A percentile compares a stretch with the other conserved stretches of the same genome.
Evolutionary conservation across 257 asterid species (phyloP).

Genomic region (Fraxinus americana): DNA sequence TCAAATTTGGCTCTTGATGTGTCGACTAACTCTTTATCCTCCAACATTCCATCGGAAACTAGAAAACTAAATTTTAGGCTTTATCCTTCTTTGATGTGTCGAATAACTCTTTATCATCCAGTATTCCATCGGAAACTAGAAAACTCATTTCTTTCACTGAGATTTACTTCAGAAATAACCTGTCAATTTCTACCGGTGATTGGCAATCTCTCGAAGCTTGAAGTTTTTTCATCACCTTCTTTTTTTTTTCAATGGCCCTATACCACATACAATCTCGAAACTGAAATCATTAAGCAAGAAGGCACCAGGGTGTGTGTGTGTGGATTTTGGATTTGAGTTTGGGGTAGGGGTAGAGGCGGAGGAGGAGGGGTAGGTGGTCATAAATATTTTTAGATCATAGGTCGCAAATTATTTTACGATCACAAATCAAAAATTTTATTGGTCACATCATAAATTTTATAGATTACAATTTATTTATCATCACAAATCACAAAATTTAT

Average conservation of each 20-base stretch:
- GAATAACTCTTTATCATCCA: constrained; percentile 72
- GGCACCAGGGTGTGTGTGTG: too few relatives aligned
- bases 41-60: too few relatives aligned
- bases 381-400: too few relatives aligned
- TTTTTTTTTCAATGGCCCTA: constrained; percentile 67
- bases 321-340: too few relatives aligned
- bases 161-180: constrained; percentile 65
- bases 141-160: constrained; percentile 49
- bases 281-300: constrained; percentile 51
- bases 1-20: constrained; percentile 58
- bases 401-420: too few relatives aligned
- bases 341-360: too few relatives aligned
- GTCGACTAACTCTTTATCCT: constrained; percentile 32
- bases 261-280: constrained; percentile 63
- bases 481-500: too few relatives aligned
- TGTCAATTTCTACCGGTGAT: constrained; percentile 68
- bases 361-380: too few relatives aligned
- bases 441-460: too few relatives aligned
- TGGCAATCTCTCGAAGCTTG: constrained; percentile 51
- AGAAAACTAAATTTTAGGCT: constrained; percentile 33
- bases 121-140: constrained; percentile 62
- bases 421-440: too few relatives aligned
- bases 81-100: constrained; percentile 70
- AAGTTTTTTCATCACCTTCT: constrained; percentile 48
- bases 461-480: too few relatives aligned